Percentiles rank a stretch among this genome's conserved stretches.
These are phyloP conservation scores for Nymphaea colorata DNA, from an alignment of 164 flowering plant genomes.

Conservation along the genomic window DNA sequence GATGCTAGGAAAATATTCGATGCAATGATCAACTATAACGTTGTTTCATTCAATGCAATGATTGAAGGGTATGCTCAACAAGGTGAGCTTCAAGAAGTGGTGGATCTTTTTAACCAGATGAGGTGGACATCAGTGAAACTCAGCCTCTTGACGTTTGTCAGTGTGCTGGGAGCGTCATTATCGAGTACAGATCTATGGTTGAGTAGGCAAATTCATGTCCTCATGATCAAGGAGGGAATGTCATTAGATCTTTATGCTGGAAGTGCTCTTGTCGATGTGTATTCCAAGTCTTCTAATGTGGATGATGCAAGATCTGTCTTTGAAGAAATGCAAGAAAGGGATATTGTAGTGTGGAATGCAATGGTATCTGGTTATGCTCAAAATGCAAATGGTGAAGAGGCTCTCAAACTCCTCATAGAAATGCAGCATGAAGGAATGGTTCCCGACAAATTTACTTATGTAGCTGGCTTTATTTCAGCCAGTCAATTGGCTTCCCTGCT, in stretches of 20 bases:
- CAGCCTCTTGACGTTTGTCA: conserved; percentile 49
- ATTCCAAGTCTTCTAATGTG: conserved; percentile 44
- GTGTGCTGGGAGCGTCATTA: conserved; percentile 57
- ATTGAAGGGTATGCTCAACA: conserved; percentile 59
- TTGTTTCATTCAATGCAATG: conserved; percentile 64
- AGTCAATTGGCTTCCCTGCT: conserved; percentile 46
- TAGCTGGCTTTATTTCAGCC: conserved; percentile 48
- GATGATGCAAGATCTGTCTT: conserved; percentile 50
- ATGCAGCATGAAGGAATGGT: conserved; percentile 25
- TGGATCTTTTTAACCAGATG: conserved; percentile 46
- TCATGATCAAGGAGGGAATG: conserved; percentile 42
- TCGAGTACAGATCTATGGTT: conserved; percentile 24
- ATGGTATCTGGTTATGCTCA: conserved; percentile 55
- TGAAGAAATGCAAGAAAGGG: conserved; percentile 48
- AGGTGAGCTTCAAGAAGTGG: conserved; percentile 27
- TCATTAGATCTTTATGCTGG: conserved; percentile 40
- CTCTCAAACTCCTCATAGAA: conserved; percentile 35
- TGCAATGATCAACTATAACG: conserved; percentile 18
- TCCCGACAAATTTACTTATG: conserved; percentile 52
- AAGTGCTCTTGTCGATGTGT: conserved; percentile 62
- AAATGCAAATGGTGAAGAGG: conserved; percentile 44
- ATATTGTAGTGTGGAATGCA: conserved; percentile 71
- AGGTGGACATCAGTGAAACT: conserved; percentile 31
- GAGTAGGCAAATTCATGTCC: conserved; percentile 53
- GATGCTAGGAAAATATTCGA: conserved; percentile 50